These are phyloP conservation scores for Synchytrium microbalum DNA, from an alignment of 371 early-diverging fungal species.

Conservation along the genomic window DNA sequence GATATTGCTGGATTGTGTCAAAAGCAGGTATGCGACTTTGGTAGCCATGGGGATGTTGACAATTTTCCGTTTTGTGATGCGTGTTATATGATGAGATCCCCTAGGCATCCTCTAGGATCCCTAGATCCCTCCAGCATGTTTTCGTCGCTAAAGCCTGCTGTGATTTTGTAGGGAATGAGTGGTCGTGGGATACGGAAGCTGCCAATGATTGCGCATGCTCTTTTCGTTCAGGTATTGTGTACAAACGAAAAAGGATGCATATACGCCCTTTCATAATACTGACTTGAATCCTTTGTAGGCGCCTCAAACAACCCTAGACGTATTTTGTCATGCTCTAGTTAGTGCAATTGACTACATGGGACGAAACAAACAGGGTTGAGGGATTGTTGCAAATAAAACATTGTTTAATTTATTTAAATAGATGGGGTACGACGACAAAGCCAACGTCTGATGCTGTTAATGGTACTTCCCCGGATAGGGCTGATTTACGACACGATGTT, in stretches of 20 bases:
- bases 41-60: constrained; percentile 2
- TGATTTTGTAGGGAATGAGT: constrained; percentile 25
- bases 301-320: background rate
- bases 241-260: background rate
- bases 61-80: background rate
- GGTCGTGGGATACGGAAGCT: constrained; percentile 42
- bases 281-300: background rate
- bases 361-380: too few relatives aligned
- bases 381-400: too few relatives aligned
- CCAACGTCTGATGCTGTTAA: too few relatives aligned
- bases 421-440: too few relatives aligned
- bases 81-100: constrained; percentile 13
- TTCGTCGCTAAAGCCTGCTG: constrained; percentile 10
- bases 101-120: too few relatives aligned
- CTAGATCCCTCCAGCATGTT: constrained; percentile 12
- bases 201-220: constrained; percentile 40
- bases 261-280: background rate
- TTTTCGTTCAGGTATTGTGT: constrained; percentile 14
- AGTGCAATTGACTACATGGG: background rate
- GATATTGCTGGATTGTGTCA: constrained; percentile 16
- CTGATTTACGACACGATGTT: too few relatives aligned
- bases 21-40: constrained; percentile 13
- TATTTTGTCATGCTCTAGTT: background rate
- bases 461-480: too few relatives aligned
- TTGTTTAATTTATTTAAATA: too few relatives aligned